These are phyloP conservation scores for Echria macrotheca DNA, from an alignment of 495 filamentous ascomycete genomes.

Conservation along the genomic window DNA sequence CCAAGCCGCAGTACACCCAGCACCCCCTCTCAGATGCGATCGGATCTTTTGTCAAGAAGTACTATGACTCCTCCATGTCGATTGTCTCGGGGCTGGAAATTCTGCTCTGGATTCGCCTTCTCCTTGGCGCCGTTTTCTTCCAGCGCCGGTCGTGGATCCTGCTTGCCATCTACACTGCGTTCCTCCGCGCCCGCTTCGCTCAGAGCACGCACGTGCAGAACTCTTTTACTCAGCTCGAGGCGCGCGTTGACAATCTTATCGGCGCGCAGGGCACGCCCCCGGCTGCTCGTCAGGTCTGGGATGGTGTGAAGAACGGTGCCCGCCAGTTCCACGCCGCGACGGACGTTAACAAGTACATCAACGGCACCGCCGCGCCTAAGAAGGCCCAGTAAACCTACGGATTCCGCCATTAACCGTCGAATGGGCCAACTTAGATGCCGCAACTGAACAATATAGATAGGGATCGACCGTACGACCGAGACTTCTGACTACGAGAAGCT, in stretches of 20 bases:
- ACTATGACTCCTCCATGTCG: conserved; percentile 88
- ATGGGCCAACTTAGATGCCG: no score
- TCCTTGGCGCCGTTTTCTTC: conserved; percentile 76
- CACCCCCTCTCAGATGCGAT: conserved; percentile 74
- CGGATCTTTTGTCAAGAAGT: conserved; percentile 90
- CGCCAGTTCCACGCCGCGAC: conserved; percentile 73
- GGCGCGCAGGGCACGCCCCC: conserved; percentile 86
- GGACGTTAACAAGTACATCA: conserved; percentile 65
- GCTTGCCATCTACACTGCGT: conserved; percentile 75
- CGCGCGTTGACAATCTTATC: conserved; percentile 71
- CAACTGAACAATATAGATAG: no score
- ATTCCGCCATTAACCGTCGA: no score
- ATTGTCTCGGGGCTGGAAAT: conserved; percentile 74
- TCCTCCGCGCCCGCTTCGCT: conserved; percentile 82
- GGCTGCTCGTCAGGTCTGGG: conserved; percentile 76
- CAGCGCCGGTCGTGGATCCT: conserved; percentile 86
- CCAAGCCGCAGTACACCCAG: conserved; percentile 57
- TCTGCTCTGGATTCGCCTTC: conserved; percentile 72
- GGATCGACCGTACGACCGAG: no score
- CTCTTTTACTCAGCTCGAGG: conserved; percentile 65
- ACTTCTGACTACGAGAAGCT: neutral
- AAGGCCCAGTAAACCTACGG: conserved; percentile 38
- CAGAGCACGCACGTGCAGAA: conserved; percentile 90
- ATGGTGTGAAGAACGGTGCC: conserved; percentile 64
- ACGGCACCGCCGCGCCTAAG: conserved; percentile 49